A percentile compares a stretch with the other conserved stretches of the same genome.
Evolutionary conservation across 2,329 filamentous ascomycete species (phyloP).

Genomic region (Neonectria faginata): DNA sequence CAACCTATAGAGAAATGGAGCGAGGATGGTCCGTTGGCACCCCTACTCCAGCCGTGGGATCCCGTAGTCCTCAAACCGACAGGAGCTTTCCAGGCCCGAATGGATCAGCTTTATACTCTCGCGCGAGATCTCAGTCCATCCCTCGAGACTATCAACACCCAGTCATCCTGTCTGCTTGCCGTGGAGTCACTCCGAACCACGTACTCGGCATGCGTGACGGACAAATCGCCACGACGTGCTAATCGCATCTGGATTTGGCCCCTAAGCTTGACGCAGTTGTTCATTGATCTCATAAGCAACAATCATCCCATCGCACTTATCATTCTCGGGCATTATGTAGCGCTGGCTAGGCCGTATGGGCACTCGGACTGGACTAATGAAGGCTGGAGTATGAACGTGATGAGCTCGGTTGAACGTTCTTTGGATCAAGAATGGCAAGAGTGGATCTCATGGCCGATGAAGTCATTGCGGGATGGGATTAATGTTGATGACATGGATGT

Average conservation of each 20-base stretch:
- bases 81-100: conserved; percentile 28
- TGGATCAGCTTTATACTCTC: conserved; percentile 26
- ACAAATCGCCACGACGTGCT: not conserved
- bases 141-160: conserved; percentile 29
- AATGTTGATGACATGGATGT: conserved; percentile 31
- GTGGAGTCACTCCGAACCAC: conserved; percentile 30
- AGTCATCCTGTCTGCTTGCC: conserved; percentile 30
- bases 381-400: conserved; percentile 26
- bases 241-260: conserved; percentile 35
- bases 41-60: conserved; percentile 14
- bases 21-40: conserved; percentile 24
- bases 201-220: conserved; percentile 6
- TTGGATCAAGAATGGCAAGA: conserved; percentile 29
- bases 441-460: conserved; percentile 32
- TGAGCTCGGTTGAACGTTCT: conserved; percentile 15
- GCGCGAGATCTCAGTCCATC: conserved; percentile 26
- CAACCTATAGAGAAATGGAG: conserved; percentile 29
- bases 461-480: conserved; percentile 22
- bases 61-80: conserved; percentile 5
- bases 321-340: conserved; percentile 30
- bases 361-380: conserved; percentile 29
- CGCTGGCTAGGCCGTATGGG: conserved; percentile 30
- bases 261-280: conserved; percentile 28
- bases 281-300: conserved; percentile 28
- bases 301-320: conserved; percentile 32